phyloP scores from a whole-genome alignment of 2,329 filamentous ascomycete species.

The Aspergillus novoparasiticus region DNA sequence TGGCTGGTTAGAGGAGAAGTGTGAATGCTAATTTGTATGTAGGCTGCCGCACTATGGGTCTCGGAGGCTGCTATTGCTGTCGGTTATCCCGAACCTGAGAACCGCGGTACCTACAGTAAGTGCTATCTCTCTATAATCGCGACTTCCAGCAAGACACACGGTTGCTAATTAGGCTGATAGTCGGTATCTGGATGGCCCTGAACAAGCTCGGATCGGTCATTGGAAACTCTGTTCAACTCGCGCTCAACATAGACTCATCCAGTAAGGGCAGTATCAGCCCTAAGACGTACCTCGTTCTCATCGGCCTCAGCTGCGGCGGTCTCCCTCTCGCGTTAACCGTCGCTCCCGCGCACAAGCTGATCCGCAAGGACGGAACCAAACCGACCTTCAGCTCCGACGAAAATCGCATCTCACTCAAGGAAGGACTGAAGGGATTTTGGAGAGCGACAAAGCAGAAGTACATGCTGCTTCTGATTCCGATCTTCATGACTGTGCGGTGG shows the following conservation, averaged over 20 bases:
- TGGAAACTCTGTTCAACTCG: conserved; percentile 53
- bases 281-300: conserved; percentile 43
- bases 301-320: conserved; percentile 48
- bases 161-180: conserved; percentile 13
- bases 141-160: not conserved
- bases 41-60: not conserved
- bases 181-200: conserved; percentile 56
- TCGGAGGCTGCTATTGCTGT: conserved; percentile 2
- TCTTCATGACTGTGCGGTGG: conserved; percentile 54
- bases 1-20: not conserved
- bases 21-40: not conserved
- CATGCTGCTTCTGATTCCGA: conserved; percentile 52
- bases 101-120: conserved; percentile 2
- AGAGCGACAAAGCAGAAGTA: conserved; percentile 44
- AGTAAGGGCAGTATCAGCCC: conserved; percentile 49
- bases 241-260: conserved; percentile 48
- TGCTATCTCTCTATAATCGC: not conserved
- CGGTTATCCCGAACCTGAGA: not conserved
- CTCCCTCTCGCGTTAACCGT: conserved; percentile 48
- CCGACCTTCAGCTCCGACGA: not conserved
- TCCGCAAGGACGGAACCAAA: conserved; percentile 42
- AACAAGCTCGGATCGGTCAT: conserved; percentile 56
- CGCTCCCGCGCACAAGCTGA: conserved; percentile 48
- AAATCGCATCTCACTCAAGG: not conserved
- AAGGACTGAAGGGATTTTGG: conserved; percentile 26